A percentile compares a stretch with the other conserved stretches of the same genome.
These are phyloP conservation scores for Fusarium phyllophilum DNA, from an alignment of 2,329 filamentous ascomycete species.

Conservation along the genomic window DNA sequence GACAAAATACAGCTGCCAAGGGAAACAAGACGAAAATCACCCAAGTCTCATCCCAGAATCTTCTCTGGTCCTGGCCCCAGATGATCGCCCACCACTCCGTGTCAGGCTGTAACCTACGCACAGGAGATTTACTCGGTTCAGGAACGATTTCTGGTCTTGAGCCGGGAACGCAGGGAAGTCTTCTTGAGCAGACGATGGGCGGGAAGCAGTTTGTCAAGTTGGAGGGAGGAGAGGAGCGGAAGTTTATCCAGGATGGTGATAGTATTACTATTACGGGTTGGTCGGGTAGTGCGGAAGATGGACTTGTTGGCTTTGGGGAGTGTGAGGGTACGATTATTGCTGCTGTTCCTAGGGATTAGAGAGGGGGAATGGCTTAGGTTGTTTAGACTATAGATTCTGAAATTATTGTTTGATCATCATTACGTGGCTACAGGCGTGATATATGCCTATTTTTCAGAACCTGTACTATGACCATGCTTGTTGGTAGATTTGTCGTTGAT, in stretches of 20 bases:
- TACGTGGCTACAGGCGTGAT: rapidly evolving
- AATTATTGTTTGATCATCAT: not conserved
- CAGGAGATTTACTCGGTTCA: constrained; percentile 79
- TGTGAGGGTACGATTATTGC: constrained; percentile 20
- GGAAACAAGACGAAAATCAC: constrained; percentile 46
- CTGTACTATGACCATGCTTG: rapidly evolving
- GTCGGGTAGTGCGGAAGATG: constrained; percentile 19
- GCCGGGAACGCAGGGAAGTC: constrained; percentile 71
- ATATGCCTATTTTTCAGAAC: rapidly evolving
- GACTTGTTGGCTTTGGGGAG: constrained; percentile 35
- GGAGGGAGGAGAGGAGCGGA: constrained; percentile 64
- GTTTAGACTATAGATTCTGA: not conserved
- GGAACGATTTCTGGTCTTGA: constrained; percentile 78
- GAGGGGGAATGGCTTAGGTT: not conserved
- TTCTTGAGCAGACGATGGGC: constrained; percentile 76
- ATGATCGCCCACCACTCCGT: constrained; percentile 86
- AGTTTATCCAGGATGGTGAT: constrained; percentile 38
- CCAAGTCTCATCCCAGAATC: constrained; percentile 49
- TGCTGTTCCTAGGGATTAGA: not conserved
- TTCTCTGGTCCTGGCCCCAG: constrained; percentile 84
- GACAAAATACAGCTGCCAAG: constrained; percentile 38
- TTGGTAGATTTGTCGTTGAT: rapidly evolving
- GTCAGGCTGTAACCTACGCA: constrained; percentile 77
- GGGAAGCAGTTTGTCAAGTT: constrained; percentile 73
- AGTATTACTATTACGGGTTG: constrained; percentile 33